Base-by-base conservation (phyloP, 495 filamentous ascomycete species). In the Thermochaetoides thermophila region DNA sequence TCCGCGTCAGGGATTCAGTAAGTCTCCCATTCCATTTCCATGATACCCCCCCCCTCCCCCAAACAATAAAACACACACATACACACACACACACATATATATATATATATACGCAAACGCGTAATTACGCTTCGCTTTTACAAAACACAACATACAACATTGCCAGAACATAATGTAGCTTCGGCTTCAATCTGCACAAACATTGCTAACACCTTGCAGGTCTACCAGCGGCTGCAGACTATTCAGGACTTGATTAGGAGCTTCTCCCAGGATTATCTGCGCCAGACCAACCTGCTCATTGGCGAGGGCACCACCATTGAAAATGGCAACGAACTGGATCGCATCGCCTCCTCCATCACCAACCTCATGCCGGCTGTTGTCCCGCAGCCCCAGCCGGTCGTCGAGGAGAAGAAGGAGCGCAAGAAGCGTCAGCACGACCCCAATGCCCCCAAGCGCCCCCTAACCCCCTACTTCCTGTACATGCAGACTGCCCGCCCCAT, bases 401-500 rank as follows among this genome's bases (percentile, higher is more conserved):
- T 69, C 8, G 66, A 71, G 32, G 73, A 71, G 49, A 78, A 76
- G 59, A 83, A 78, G 65, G 81, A 81, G 64, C 81, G 83, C 52
- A 81, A 82, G 64, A 89, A 86, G 73, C 77, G 81, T 39, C 74
- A 69, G 26, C 79, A 76, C 43, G 91, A 97, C 53, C 87, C 87
- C 37, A 91, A 93, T 52, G 84, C 85, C 9, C 89, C 89, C 31
- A 94, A 94, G 69, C 73, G 85, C 12, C 84, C 89, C 14, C 53
- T 94, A 41, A 95, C 89, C 12, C 84, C 89, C 0, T 95, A 84
- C 60, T 93, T 97, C 64, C 62, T 95, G 21, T 96, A 81, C 62
- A 83, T 89, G 65, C 74, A 89, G 45, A 73, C 74, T 21, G 84
- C 83, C 27, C 79, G 89, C 17, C 57, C 68, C 13, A 70, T 72